A percentile compares a stretch with the other conserved stretches of the same genome.
These are phyloP conservation scores for Populus deltoides DNA, from an alignment of 345 rosid species.

Conservation along the genomic window DNA sequence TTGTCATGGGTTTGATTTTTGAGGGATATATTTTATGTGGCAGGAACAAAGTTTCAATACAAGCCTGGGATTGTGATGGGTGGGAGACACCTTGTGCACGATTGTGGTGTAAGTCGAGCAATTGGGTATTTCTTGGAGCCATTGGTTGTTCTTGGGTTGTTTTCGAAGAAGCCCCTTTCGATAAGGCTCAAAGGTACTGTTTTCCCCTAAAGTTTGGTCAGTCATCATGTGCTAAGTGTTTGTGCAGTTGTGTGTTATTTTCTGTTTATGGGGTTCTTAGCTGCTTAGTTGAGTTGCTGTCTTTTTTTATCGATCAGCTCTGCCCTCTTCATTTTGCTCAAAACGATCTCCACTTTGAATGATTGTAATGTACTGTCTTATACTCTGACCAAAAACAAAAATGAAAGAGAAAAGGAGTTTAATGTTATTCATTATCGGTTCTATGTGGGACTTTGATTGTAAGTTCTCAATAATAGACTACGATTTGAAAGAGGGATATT, in stretches of 20 bases:
- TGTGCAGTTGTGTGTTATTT: neutral
- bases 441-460: neutral
- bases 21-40: neutral
- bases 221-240: neutral
- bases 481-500: neutral
- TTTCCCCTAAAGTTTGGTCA: neutral
- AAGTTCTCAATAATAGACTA: neutral
- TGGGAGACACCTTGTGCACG: slow-evolving; percentile 64
- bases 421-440: neutral
- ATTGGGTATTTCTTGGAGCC: slow-evolving; percentile 90
- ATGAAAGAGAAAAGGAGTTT: neutral
- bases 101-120: slow-evolving; percentile 70
- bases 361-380: neutral
- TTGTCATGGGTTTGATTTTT: neutral
- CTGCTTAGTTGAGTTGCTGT: neutral
- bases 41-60: slow-evolving; percentile 66
- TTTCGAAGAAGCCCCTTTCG: slow-evolving; percentile 60
- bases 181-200: slow-evolving; percentile 67
- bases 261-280: neutral
- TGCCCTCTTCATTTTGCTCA: neutral
- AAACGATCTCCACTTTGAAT: neutral
- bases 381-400: no score
- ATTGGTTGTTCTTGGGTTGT: slow-evolving; percentile 67
- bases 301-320: neutral
- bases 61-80: slow-evolving; percentile 85